Base-by-base conservation (phyloP, 225 moss, liverwort and hornwort genomes). In the Physcomitrellopsis africana region DNA sequence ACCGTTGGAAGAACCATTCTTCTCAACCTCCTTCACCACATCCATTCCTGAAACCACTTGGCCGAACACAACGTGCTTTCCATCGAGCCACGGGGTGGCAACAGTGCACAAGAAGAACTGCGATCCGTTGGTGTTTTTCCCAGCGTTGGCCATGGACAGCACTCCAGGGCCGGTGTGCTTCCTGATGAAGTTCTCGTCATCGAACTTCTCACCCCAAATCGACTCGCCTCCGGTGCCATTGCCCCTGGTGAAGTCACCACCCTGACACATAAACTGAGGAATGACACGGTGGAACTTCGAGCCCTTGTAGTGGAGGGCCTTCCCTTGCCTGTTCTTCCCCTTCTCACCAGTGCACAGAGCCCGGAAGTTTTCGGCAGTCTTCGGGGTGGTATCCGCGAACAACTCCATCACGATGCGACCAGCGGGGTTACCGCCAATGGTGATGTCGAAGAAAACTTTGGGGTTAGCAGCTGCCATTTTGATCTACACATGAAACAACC, bases 151-250 rank as follows among this genome's bases (percentile, higher is more conserved):
- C 93, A 95, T 95, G 1, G 95, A 93, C 80, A 95, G 66, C 2
- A 87, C 69, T 13, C 93, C 95, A 0, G 86, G 51, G 1, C 85
- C 88, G 1, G 73, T 76, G 52, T 95, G 95, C 88, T 86, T 87
- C 26, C 6, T 70, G 0, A 11, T 65, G 79, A 95, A 95, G 79
- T 95, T 93, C 80, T 93, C 93, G 19, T 95, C 93, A 0, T 32
- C 11, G 10, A 95, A 93, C 81, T 79, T 93, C 2, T 46, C 72
- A 12, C 95, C 93, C 63, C 91, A 93, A 47, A 91, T 95, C 8
- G 91, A 95, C 82, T 95, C 93, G n/a, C 93, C 91, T 13, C 93
- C 91, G 0, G 89, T 93, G 2, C 95, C 93, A n/a, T 93, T 90
- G 0, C 86, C 82, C 5, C 7, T 74, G 23, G 95, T 95, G 76